Base-by-base conservation (phyloP, 1,284 basidiomycete genomes). In the Fomes fomentarius region DNA sequence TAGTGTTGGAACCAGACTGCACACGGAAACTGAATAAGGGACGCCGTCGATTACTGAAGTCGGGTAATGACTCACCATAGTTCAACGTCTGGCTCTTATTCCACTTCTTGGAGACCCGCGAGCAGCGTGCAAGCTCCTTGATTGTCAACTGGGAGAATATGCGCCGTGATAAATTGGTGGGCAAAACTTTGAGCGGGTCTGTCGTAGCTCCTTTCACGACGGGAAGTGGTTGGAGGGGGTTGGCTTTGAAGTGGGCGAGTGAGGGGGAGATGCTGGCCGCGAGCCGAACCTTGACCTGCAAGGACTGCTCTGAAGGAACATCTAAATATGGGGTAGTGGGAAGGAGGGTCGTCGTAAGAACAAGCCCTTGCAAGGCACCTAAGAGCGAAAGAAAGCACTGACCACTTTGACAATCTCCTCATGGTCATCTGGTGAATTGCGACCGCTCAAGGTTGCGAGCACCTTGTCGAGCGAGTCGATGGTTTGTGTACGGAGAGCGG, bases 1-100 rank as follows among this genome's bases (percentile, higher is more conserved):
- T 90, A 91, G 62, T 91, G 87, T 62, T 92, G 88, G 76, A 94
- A 96, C 93, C 93, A 96, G 3, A 95, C 93, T 96, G 63, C 2
- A 4, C 12, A 14, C 30, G 30, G 8, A 47, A 12, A 19, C 31
- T 51, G 8, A 39, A 39, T 49, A 11, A 10, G 21, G 38, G n/a
- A n/a, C n/a, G n/a, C n/a, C n/a, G n/a, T n/a, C n/a, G n/a, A n/a
- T 24, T 12, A 2, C 12, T 3, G n/a, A 6, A 10, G 1, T 12
- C 11, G 3, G 8, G 12, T 2, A n/a, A 14, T 4, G 22, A 76
- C 85, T 53, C 60, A 93, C 93, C 86, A 69, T 96, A 94, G 71
- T 96, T 96, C 54, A 96, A 69, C 0, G 92, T 91, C 72, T 94
- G 91, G 58, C 91, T 93, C 70, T 85, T 86, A 57, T 80, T 82